These are phyloP conservation scores for Penicilliopsis zonata DNA, from an alignment of 495 filamentous ascomycete genomes.

Conservation along the genomic window DNA sequence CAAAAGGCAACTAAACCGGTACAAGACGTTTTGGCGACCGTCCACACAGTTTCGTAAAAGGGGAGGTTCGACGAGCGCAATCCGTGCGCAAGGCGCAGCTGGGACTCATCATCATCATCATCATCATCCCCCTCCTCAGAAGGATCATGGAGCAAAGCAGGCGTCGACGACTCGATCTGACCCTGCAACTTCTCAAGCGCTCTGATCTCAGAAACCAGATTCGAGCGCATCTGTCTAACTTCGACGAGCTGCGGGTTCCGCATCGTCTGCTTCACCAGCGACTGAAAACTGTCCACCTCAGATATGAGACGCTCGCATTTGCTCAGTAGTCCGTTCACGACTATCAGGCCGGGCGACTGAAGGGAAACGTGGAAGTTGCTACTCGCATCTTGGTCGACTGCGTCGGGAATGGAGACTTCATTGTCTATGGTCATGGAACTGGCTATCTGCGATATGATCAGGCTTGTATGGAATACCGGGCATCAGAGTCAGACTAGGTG, in stretches of 20 bases:
- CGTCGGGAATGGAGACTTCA: neutral
- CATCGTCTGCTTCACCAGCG: conserved; percentile 27
- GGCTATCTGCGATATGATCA: neutral
- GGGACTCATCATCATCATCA: conserved; percentile 7
- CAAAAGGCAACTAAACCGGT: conserved; percentile 37
- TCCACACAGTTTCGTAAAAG: conserved; percentile 45
- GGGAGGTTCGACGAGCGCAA: conserved; percentile 46
- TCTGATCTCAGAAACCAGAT: conserved; percentile 34
- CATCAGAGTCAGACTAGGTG: too few species aligned
- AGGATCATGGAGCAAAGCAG: neutral
- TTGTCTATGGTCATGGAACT: conserved; percentile 1
- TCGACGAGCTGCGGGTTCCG: conserved; percentile 42
- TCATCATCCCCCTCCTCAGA: conserved; percentile 2
- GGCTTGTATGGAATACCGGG: neutral
- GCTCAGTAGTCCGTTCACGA: conserved; percentile 19
- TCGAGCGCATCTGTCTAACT: conserved; percentile 36
- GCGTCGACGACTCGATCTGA: conserved; percentile 8
- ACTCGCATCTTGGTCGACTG: conserved; percentile 1
- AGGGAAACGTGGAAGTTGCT: neutral
- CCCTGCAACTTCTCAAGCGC: conserved; percentile 35
- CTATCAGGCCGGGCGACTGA: conserved; percentile 1
- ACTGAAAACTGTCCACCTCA: conserved; percentile 36
- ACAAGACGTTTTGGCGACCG: conserved; percentile 33
- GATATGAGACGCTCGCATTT: conserved; percentile 31
- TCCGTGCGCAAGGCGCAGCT: conserved; percentile 26